These are phyloP conservation scores for Scleroderma citrinum DNA, from an alignment of 768 basidiomycete species.

Conservation along the genomic window DNA sequence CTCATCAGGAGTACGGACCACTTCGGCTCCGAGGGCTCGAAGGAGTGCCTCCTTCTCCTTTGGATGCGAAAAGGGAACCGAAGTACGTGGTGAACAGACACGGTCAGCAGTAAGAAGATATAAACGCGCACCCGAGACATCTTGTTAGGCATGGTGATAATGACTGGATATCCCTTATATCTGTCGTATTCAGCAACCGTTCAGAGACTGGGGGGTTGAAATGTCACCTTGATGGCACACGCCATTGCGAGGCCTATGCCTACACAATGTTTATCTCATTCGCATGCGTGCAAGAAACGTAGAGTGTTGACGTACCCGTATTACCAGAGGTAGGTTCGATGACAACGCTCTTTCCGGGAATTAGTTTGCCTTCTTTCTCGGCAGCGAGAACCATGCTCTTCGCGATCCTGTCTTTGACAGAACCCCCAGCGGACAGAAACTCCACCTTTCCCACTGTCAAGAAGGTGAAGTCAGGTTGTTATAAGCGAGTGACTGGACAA, in stretches of 20 bases:
- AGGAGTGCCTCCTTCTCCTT: slow-evolving; percentile 92
- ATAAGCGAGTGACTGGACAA: not conserved
- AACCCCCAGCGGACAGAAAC: slow-evolving; percentile 86
- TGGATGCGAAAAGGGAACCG: not conserved
- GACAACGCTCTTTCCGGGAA: slow-evolving; percentile 83
- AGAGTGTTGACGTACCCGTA: slow-evolving; percentile 56
- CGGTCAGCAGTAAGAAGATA: not conserved
- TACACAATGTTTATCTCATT: slow-evolving; percentile 19
- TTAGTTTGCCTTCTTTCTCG: slow-evolving; percentile 78
- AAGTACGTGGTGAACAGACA: not conserved
- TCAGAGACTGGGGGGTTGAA: slow-evolving; percentile 7
- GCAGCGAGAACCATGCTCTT: slow-evolving; percentile 96
- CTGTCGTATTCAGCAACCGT: slow-evolving; percentile 67
- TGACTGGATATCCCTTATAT: slow-evolving; percentile 84
- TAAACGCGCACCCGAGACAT: slow-evolving; percentile 66
- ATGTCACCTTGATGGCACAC: slow-evolving; percentile 83
- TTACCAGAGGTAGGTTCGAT: slow-evolving; percentile 96
- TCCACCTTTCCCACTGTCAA: slow-evolving; percentile 83
- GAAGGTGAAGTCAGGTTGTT: not conserved
- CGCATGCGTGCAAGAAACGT: not conserved
- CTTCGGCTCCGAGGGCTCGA: slow-evolving; percentile 88
- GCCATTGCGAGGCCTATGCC: slow-evolving; percentile 93
- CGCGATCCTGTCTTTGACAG: slow-evolving; percentile 94
- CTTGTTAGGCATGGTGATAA: slow-evolving; percentile 89
- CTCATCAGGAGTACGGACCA: slow-evolving; percentile 88